phyloP scores from a whole-genome alignment of 106 monocot genomes.

The Phalaenopsis equestris region DNA sequence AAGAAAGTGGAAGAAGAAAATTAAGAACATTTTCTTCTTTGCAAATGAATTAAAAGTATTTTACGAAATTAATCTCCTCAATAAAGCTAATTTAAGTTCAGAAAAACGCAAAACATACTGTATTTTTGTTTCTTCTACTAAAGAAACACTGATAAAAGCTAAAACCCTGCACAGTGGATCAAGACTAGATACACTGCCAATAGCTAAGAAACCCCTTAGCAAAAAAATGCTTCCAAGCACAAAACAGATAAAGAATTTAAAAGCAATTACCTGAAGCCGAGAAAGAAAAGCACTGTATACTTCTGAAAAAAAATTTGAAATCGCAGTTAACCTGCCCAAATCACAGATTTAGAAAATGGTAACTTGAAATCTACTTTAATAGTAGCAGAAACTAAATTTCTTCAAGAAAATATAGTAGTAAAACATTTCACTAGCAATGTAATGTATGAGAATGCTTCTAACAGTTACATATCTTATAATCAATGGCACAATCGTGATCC shows the following conservation, averaged over 20 bases:
- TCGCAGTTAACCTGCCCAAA: not conserved
- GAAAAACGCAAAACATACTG: not conserved
- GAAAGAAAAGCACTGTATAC: slow-evolving; percentile 4
- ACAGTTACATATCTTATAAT: not conserved
- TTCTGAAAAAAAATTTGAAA: slow-evolving; percentile 4
- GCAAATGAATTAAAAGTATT: not conserved
- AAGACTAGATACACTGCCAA: not conserved
- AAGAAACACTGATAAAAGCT: not conserved
- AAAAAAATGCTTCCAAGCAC: not conserved
- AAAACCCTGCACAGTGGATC: not conserved
- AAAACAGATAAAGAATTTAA: not conserved
- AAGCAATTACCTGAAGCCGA: slow-evolving; percentile 6
- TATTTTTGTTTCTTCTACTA: not conserved
- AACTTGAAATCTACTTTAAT: not conserved
- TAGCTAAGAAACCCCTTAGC: not conserved
- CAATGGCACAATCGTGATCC: not conserved
- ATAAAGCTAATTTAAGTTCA: not conserved
- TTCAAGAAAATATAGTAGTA: not conserved
- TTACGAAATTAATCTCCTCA: not conserved
- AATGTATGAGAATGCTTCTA: not conserved
- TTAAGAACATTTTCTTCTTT: not conserved
- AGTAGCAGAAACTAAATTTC: not conserved
- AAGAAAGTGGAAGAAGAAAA: not conserved
- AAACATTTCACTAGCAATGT: not conserved
- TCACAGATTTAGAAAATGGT: not conserved